Percentiles rank a stretch among this genome's conserved stretches.
phyloP scores from a whole-genome alignment of 176 grass and related monocot species.

The Aechmea fasciata region DNA sequence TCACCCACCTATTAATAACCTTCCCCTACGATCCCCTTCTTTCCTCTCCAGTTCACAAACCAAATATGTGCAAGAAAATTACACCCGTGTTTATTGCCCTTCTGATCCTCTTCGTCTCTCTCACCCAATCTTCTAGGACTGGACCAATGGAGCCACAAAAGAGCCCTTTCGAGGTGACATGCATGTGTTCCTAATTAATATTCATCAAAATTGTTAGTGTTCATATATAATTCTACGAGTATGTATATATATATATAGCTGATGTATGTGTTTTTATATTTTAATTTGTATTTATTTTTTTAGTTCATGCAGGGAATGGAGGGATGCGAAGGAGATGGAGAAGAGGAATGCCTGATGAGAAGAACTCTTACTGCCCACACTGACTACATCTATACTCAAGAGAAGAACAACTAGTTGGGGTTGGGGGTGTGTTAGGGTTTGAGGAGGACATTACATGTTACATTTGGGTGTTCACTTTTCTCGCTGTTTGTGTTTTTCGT shows the following conservation, averaged over 20 bases:
- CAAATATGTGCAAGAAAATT: conserved; percentile 17
- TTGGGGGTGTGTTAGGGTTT: background rate
- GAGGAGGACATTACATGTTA: too few relatives aligned
- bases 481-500: background rate
- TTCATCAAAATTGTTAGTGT: too few relatives aligned
- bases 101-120: conserved; percentile 19
- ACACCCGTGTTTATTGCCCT: conserved; percentile 19
- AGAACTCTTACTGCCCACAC: conserved; percentile 55
- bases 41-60: background rate
- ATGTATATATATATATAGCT: too few relatives aligned
- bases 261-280: background rate
- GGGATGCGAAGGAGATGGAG: conserved; percentile 11
- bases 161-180: conserved; percentile 17
- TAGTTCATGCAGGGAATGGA: conserved; percentile 2
- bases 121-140: conserved; percentile 20
- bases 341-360: conserved; percentile 40
- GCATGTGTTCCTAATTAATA: too few relatives aligned
- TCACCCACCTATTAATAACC: background rate
- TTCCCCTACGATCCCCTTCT: background rate
- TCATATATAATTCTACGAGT: too few relatives aligned
- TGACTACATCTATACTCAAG: conserved; percentile 81
- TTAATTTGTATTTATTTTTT: background rate
- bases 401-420: conserved; percentile 12
- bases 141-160: conserved; percentile 15
- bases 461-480: background rate